phyloP scores from a whole-genome alignment of 2,329 filamentous ascomycete species.

The Thelonectria rubi region DNA sequence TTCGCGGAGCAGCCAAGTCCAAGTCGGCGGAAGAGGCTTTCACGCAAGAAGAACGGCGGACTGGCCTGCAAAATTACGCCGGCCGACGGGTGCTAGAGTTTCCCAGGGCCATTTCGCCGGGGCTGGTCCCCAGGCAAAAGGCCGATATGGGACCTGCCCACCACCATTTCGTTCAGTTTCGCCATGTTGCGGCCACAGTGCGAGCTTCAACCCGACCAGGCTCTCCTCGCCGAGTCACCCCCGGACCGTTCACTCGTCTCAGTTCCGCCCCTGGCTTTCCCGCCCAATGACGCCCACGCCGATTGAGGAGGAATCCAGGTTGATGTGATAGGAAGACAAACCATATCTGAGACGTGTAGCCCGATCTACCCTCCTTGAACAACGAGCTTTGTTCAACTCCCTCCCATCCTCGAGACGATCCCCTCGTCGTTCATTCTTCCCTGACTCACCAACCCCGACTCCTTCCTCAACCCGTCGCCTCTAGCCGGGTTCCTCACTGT shows the following conservation, averaged over 20 bases:
- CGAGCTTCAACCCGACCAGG: not conserved
- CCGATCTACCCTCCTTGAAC: too few relatives aligned
- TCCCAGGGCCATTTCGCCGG: not conserved
- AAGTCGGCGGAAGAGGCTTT: not conserved
- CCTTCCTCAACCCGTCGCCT: slow-evolving; percentile 27
- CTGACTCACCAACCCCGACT: slow-evolving; percentile 4
- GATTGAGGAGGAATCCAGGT: too few relatives aligned
- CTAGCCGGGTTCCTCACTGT: slow-evolving; percentile 31
- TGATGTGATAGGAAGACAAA: too few relatives aligned
- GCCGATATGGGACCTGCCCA: not conserved
- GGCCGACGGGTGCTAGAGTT: not conserved
- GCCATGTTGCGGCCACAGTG: not conserved
- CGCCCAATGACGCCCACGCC: too few relatives aligned
- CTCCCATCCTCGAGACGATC: not conserved
- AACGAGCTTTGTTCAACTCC: not conserved
- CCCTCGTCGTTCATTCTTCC: not conserved
- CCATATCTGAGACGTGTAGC: too few relatives aligned
- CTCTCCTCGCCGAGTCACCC: not conserved
- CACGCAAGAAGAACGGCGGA: not conserved
- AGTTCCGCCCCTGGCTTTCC: not conserved
- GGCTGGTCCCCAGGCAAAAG: not conserved
- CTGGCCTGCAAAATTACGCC: not conserved
- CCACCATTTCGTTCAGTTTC: not conserved
- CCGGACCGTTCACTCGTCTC: not conserved
- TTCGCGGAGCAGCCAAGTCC: too few relatives aligned